Percentiles rank a stretch among this genome's conserved stretches.
Evolutionary conservation across 208 protist species (phyloP).

Genomic region (Tetramitus jugosus): DNA sequence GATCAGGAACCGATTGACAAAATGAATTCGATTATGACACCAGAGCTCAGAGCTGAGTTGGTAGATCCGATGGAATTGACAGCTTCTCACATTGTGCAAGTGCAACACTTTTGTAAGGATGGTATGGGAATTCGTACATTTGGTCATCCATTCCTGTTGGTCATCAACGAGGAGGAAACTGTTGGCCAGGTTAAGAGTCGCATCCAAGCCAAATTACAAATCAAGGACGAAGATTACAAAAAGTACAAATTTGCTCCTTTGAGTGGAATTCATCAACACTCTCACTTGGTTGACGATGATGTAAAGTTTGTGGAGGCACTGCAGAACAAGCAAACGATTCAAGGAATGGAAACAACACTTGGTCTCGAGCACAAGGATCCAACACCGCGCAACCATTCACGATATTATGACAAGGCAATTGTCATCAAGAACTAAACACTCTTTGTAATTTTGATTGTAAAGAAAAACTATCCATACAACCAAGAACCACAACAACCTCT

Average conservation of each 20-base stretch:
- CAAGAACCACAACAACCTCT: too few relatives aligned
- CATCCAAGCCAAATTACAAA: neutral
- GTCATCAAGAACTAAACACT: conserved; percentile 16
- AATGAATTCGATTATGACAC: neutral
- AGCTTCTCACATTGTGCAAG: neutral
- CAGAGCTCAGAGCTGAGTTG: neutral
- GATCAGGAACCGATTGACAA: neutral
- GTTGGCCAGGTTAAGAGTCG: neutral
- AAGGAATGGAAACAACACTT: neutral
- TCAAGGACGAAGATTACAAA: conserved; percentile 5
- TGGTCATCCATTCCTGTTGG: conserved; percentile 5
- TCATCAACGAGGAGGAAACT: neutral
- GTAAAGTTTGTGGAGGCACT: neutral
- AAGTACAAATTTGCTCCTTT: conserved; percentile 3
- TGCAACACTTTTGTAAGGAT: conserved; percentile 7
- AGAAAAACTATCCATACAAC: too few relatives aligned
- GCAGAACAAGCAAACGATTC: too few relatives aligned
- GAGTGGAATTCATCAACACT: too few relatives aligned
- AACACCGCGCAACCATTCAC: neutral
- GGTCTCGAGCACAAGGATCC: conserved; percentile 19
- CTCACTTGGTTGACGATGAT: neutral
- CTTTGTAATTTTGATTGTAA: too few relatives aligned
- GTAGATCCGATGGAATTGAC: neutral
- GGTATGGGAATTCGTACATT: neutral
- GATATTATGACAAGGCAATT: conserved; percentile 7